Conservation (phyloP, 73 alveolate genomes). For the Tetrahymena thermophila region DNA sequence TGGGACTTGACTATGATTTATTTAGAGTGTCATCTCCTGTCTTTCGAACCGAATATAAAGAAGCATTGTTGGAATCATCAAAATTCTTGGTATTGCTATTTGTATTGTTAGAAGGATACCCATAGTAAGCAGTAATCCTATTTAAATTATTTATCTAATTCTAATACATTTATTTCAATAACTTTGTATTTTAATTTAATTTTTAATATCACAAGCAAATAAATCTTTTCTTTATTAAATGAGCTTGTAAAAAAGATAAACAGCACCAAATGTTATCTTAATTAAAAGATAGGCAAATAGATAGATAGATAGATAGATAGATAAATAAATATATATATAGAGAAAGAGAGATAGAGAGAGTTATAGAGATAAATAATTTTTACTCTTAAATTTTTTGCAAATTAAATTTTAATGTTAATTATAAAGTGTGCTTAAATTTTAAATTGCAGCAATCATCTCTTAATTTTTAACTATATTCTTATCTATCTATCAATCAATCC, state of each 20-base stretch:
- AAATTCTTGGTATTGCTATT: not conserved
- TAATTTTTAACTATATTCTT: not conserved
- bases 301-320: too few relatives aligned
- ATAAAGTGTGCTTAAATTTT: not conserved
- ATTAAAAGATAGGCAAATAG: too few relatives aligned
- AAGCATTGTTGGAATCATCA: not conserved
- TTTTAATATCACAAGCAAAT: not conserved
- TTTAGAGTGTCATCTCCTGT: not conserved
- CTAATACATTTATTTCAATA: not conserved
- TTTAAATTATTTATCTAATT: not conserved
- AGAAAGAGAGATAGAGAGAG: not conserved
- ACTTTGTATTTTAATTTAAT: not conserved
- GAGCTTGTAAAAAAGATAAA: not conserved
- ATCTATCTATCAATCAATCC: not conserved
- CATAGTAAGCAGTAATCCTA: not conserved
- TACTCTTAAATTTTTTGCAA: not conserved
- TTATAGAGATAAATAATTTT: not conserved
- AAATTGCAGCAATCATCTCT: not conserved
- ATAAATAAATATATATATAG: too few relatives aligned
- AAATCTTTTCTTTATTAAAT: not conserved
- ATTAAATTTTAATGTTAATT: not conserved
- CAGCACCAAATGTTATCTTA: not conserved
- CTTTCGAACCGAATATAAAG: not conserved
- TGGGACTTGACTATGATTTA: not conserved
- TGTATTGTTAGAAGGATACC: not conserved